Percentiles rank a stretch among this genome's conserved stretches.
These are phyloP conservation scores for Leishmania arabica DNA, from an alignment of 208 protist genomes.

Conservation along the genomic window DNA sequence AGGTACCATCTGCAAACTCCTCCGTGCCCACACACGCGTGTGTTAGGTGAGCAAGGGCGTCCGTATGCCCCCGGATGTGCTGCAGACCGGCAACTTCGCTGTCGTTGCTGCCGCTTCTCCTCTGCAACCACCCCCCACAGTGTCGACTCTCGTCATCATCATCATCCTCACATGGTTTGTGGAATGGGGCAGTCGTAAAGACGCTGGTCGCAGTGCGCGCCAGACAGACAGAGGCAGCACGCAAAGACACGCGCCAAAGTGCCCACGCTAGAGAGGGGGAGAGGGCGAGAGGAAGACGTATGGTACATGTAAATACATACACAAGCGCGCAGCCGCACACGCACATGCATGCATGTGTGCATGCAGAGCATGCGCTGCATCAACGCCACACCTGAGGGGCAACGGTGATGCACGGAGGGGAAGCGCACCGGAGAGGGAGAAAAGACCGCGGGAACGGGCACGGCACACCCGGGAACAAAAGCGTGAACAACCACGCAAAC, in stretches of 20 bases:
- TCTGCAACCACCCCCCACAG: not conserved
- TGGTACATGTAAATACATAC: not conserved
- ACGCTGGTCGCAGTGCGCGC: not conserved
- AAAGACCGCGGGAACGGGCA: not conserved
- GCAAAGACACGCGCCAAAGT: too few relatives aligned
- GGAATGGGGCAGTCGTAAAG: not conserved
- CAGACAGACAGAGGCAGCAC: not conserved
- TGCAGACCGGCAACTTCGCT: not conserved
- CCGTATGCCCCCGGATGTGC: not conserved
- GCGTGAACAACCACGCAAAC: not conserved
- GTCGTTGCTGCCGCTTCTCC: not conserved
- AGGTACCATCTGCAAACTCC: not conserved
- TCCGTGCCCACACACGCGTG: not conserved
- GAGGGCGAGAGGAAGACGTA: constrained; percentile 12
- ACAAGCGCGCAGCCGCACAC: not conserved
- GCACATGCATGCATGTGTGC: not conserved
- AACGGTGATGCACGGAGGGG: not conserved
- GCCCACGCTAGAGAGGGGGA: not conserved
- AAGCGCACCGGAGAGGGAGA: not conserved
- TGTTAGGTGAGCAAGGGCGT: not conserved
- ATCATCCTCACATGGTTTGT: not conserved
- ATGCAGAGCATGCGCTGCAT: not conserved
- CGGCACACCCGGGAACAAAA: not conserved
- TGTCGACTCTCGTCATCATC: not conserved
- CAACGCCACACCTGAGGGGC: not conserved